Conservation (phyloP, 2,329 filamentous ascomycete genomes). For the Paracamarosporium sp. region DNA sequence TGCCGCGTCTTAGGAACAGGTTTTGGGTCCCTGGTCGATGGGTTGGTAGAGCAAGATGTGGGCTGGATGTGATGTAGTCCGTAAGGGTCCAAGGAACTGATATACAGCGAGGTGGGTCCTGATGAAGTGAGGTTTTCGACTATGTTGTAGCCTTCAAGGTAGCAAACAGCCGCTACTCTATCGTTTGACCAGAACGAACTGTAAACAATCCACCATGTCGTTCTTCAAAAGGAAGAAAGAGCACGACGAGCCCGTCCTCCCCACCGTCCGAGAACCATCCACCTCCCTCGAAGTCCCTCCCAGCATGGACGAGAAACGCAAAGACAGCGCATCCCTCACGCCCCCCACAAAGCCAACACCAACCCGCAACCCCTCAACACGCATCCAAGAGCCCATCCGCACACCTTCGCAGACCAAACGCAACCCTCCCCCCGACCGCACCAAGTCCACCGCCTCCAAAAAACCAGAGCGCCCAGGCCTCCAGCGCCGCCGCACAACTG, state of each 20-base stretch:
- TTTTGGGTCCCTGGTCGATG: slow-evolving; percentile 20
- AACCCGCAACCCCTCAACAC: slow-evolving; percentile 26
- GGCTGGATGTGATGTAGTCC: neutral
- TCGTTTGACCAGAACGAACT: neutral
- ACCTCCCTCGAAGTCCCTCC: slow-evolving; percentile 2
- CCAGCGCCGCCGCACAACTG: slow-evolving; percentile 33
- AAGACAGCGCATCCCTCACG: slow-evolving; percentile 7
- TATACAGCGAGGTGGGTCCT: neutral
- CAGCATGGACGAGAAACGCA: slow-evolving; percentile 8
- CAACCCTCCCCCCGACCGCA: slow-evolving; percentile 3
- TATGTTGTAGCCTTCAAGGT: neutral
- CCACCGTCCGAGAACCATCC: slow-evolving; percentile 3
- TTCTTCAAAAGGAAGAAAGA: slow-evolving; percentile 2
- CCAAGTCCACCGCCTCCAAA: neutral
- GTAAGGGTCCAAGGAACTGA: neutral
- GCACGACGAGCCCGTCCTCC: neutral
- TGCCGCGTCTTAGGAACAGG: slow-evolving; percentile 21
- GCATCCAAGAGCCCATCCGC: slow-evolving; percentile 19
- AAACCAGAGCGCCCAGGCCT: slow-evolving; percentile 22
- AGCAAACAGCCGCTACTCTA: no score
- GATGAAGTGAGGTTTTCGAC: neutral
- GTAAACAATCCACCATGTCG: slow-evolving; percentile 2
- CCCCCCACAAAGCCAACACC: slow-evolving; percentile 12
- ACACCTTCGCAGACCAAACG: slow-evolving; percentile 6
- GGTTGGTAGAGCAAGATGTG: neutral